These are phyloP conservation scores for Pseudopediastrum boryanum DNA, from an alignment of 139 green algal genomes.

Conservation along the genomic window DNA sequence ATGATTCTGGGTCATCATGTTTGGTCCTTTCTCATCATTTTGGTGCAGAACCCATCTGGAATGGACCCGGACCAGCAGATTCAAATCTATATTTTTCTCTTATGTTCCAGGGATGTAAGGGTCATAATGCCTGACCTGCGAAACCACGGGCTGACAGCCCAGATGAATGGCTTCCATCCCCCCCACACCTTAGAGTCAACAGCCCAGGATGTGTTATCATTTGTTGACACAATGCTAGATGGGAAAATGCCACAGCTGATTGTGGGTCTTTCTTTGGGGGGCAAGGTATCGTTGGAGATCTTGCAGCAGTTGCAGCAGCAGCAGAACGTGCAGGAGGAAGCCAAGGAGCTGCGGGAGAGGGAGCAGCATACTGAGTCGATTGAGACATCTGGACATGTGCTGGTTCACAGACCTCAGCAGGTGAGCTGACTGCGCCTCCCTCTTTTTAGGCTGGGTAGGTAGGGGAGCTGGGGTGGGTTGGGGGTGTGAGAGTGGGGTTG, in stretches of 20 bases:
- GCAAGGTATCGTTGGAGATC: constrained; percentile 74
- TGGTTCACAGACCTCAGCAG: too few species aligned
- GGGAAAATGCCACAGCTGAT: constrained; percentile 42
- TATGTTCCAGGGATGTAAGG: constrained; percentile 22
- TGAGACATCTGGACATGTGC: too few species aligned
- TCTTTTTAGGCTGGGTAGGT: too few species aligned
- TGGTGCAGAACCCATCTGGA: too few species aligned
- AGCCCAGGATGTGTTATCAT: constrained; percentile 66
- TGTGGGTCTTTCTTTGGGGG: constrained; percentile 79
- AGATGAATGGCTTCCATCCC: constrained; percentile 36
- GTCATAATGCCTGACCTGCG: constrained; percentile 26
- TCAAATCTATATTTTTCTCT: too few species aligned
- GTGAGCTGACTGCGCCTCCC: too few species aligned
- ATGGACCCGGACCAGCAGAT: too few species aligned
- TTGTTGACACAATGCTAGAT: constrained; percentile 45
- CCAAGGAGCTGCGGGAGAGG: constrained; percentile 23
- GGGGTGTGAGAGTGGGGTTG: too few species aligned
- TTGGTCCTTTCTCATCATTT: too few species aligned
- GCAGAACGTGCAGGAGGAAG: not conserved
- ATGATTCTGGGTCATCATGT: too few species aligned
- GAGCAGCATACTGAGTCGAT: not conserved
- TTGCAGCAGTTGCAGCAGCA: constrained; percentile 18
- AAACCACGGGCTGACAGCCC: constrained; percentile 9
- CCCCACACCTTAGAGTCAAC: constrained; percentile 73
- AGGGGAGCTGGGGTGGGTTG: too few species aligned